Evolutionary conservation across 257 asterid genomes (phyloP).

Genomic region (Cordia subcordata): DNA sequence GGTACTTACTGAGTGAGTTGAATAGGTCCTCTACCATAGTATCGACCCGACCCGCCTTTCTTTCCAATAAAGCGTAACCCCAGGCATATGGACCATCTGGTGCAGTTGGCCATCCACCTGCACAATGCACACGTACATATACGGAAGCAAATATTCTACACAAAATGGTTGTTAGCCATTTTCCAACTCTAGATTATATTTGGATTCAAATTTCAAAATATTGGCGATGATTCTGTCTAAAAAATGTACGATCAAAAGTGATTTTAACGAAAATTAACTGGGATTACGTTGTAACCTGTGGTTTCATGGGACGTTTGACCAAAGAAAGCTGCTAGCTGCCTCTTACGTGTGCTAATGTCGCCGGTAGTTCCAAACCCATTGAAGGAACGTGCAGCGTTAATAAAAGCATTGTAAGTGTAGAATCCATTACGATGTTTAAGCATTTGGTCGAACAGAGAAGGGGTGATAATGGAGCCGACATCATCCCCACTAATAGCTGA

Average conservation of each 20-base stretch:
- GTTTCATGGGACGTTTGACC: too few relatives aligned
- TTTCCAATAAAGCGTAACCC: constrained; percentile 24
- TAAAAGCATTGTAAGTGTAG: constrained; percentile 28
- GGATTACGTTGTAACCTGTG: constrained; percentile 21
- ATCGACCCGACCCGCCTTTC: constrained; percentile 1
- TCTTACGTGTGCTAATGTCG: constrained; percentile 15
- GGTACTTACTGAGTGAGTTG: constrained; percentile 21
- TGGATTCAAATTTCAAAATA: too few relatives aligned
- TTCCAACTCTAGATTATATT: too few relatives aligned
- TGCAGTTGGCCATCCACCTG: constrained; percentile 16
- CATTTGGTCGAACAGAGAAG: constrained; percentile 18
- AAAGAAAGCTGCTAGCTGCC: constrained; percentile 28
- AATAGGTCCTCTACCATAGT: constrained; percentile 28
- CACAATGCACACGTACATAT: neutral
- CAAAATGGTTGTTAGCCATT: too few relatives aligned
- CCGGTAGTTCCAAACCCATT: constrained; percentile 32
- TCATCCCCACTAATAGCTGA: constrained; percentile 2
- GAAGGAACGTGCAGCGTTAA: constrained; percentile 25
- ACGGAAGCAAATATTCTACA: neutral
- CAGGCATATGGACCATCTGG: constrained; percentile 28
- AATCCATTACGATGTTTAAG: constrained; percentile 24
- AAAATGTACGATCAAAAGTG: too few relatives aligned
- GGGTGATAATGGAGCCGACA: constrained; percentile 4
- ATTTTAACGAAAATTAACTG: too few relatives aligned
- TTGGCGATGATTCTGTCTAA: too few relatives aligned